Conservation (phyloP, 1,284 basidiomycete species). For the Irpex rosettiformis region DNA sequence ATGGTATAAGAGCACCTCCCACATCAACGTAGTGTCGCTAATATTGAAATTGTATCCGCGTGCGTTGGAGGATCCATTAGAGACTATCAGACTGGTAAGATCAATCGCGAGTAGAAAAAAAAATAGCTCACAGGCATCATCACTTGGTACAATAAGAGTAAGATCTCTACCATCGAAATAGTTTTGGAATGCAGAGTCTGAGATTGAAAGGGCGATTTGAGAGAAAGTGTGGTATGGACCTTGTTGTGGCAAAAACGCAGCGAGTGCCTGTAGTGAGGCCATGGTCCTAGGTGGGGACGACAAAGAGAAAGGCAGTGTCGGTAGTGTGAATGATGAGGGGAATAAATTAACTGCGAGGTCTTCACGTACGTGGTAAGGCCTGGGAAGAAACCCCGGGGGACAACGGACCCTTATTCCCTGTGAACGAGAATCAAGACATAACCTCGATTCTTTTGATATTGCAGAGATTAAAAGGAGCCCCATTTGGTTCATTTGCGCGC, state of each 20-base stretch:
- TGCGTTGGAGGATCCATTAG: neutral
- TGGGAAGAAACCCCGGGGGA: too few relatives aligned
- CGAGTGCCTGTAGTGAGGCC: neutral
- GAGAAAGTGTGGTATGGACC: neutral
- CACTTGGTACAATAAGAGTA: neutral
- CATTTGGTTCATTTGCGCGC: too few relatives aligned
- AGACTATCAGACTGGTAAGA: neutral
- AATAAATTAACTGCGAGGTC: too few relatives aligned
- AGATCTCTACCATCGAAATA: neutral
- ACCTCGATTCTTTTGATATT: too few relatives aligned
- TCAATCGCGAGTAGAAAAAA: neutral
- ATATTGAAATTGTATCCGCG: neutral
- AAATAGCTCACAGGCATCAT: neutral
- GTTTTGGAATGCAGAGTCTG: neutral
- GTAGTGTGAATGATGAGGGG: too few relatives aligned
- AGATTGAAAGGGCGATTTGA: neutral
- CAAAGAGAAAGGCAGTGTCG: neutral
- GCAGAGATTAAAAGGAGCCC: too few relatives aligned
- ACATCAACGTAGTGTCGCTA: neutral
- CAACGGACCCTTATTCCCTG: too few relatives aligned
- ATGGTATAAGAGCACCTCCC: neutral
- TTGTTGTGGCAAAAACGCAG: neutral
- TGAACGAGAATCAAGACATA: too few relatives aligned
- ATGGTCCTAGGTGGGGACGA: neutral
- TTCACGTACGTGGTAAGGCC: too few relatives aligned